Evolutionary conservation across 2,329 filamentous ascomycete genomes (phyloP).

Genomic region (Claviceps pusilla): DNA sequence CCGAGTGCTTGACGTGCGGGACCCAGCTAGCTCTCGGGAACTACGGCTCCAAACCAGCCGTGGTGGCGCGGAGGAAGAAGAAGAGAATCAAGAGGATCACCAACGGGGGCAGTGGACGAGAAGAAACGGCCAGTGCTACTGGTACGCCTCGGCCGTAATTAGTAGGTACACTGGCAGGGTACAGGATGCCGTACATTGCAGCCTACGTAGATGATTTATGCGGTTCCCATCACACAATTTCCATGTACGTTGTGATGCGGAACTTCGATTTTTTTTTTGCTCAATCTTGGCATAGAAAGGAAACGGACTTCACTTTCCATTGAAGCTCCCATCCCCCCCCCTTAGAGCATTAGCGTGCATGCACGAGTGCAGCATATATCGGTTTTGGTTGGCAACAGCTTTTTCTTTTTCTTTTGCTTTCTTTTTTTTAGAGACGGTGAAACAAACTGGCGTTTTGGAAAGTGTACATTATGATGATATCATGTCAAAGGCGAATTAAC

Average conservation of each 20-base stretch:
- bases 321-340: not conserved
- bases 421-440: not conserved
- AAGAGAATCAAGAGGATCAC: conserved; percentile 52
- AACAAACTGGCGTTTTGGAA: not conserved
- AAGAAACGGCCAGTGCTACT: conserved; percentile 43
- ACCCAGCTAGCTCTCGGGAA: conserved; percentile 61
- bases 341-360: not conserved
- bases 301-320: not conserved
- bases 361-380: not conserved
- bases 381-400: not conserved
- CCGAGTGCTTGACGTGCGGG: conserved; percentile 69
- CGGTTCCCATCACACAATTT: not conserved
- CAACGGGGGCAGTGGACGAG: conserved; percentile 32
- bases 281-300: not conserved
- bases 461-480: conserved; percentile 5
- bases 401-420: not conserved
- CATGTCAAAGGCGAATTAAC: not conserved
- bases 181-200: not conserved
- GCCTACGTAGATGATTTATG: not conserved
- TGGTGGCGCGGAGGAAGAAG: conserved; percentile 56
- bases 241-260: not conserved
- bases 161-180: not conserved
- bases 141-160: conserved; percentile 38
- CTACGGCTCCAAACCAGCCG: conserved; percentile 63
- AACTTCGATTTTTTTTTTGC: not conserved